Base-by-base conservation (phyloP, 176 grass and related monocot genomes). In the Stipa capillata region DNA sequence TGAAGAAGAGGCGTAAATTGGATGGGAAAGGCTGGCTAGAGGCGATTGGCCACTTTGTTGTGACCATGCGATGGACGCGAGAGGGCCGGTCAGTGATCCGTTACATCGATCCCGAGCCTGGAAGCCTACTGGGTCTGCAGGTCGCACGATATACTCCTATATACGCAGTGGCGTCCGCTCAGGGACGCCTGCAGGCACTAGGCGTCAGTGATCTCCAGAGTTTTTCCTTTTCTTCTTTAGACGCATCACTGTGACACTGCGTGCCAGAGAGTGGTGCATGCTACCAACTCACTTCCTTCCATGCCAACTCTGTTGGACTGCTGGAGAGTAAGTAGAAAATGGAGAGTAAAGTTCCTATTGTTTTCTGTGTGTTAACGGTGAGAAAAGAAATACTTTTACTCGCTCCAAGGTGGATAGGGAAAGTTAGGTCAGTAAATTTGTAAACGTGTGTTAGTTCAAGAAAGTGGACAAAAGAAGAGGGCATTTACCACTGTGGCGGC, bases 71-170 rank as follows among this genome's bases (percentile, higher is more conserved):
- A 65, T 51, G 57, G 25, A 29, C 41, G 66, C 45, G 25, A 16
- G 53, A 72, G 69, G 50, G 34, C 35, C 70, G 83, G 82, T 74
- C 87, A 62, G 52, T 71, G 83, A 71, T 70, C 64, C 21, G 83
- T 78, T 85, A 60, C 60, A n/a, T n/a, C n/a, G n/a, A 78, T 85
- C 63, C 31, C 25, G 48, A 47, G 21, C 21, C 16, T 40, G 49
- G 59, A 77, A 69, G 82, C 47, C 45, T 74, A n/a, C n/a, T n/a
- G n/a, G 70, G 58, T 55, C 70, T 74, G 40, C 40, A 48, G 51
- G 61, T 77, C 62, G 49, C 72, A 45, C 4, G 28, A 20, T 23
- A n/a, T n/a, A n/a, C n/a, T n/a, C n/a, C n/a, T n/a, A n/a, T n/a
- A n/a, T n/a, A 34, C 5, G 60, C 59, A 8, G 54, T 45, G 37